Percentiles rank a stretch among this genome's conserved stretches.
These are phyloP conservation scores for Tilletia indica DNA, from an alignment of 1,284 basidiomycete genomes.

Conservation along the genomic window DNA sequence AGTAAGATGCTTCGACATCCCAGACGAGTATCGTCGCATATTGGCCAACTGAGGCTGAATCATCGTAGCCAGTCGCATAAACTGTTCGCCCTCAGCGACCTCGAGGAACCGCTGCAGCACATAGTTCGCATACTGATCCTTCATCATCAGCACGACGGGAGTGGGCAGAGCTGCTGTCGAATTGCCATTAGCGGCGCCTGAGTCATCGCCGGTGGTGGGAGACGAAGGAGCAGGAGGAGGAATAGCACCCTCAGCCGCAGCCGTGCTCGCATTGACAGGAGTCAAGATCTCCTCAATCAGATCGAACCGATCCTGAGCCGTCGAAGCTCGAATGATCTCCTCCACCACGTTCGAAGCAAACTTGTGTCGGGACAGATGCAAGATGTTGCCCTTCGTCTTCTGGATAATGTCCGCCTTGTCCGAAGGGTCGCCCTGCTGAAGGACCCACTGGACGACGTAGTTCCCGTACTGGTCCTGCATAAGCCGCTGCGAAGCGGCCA, in stretches of 20 bases:
- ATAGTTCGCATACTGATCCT: conserved; percentile 77
- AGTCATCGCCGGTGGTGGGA: background rate
- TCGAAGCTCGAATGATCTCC: conserved; percentile 77
- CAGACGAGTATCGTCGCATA: conserved; percentile 17
- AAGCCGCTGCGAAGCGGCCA: conserved; percentile 62
- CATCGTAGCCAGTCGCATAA: conserved; percentile 26
- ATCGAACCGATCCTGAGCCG: background rate
- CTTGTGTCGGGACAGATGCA: conserved; percentile 71
- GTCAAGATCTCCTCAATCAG: conserved; percentile 65
- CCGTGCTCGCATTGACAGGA: conserved; percentile 63
- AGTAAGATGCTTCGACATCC: conserved; percentile 18
- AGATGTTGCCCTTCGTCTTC: conserved; percentile 65
- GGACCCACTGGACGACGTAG: conserved; percentile 90
- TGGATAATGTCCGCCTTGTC: conserved; percentile 66
- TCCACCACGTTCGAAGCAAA: conserved; percentile 97
- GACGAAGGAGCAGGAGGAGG: background rate
- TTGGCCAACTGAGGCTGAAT: conserved; percentile 18
- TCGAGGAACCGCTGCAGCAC: conserved; percentile 55
- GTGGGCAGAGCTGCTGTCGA: background rate
- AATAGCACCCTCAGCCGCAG: background rate
- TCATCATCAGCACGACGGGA: conserved; percentile 67
- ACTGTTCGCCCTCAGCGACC: conserved; percentile 33
- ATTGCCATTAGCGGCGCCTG: background rate
- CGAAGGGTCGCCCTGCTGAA: conserved; percentile 72
- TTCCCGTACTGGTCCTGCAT: conserved; percentile 64